Percentiles rank a stretch among this genome's conserved stretches.
phyloP scores from a whole-genome alignment of 805 yeast species.

The Monosporozyma aerobia region DNA sequence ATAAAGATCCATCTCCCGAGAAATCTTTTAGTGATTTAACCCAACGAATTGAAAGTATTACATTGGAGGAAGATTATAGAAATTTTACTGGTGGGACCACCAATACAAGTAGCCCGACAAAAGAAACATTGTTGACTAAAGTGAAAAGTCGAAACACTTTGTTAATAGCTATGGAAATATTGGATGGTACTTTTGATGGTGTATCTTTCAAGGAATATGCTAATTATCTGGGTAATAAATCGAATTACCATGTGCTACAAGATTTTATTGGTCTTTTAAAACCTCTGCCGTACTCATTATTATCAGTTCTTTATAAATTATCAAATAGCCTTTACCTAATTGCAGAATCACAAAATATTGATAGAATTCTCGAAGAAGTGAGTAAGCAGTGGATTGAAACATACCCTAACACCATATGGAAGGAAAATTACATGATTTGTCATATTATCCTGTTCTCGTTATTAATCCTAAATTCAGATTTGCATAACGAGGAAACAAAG shows the following conservation, averaged over 20 bases:
- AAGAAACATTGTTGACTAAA: not conserved
- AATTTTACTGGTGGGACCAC: not conserved
- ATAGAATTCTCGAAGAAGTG: conserved; percentile 59
- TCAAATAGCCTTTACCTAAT: conserved; percentile 62
- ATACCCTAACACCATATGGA: conserved; percentile 34
- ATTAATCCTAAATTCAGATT: conserved; percentile 65
- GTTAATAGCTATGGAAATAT: conserved; percentile 28
- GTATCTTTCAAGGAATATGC: conserved; percentile 36
- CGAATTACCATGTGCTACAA: conserved; percentile 23
- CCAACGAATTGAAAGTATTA: not conserved
- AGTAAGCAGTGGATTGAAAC: conserved; percentile 51
- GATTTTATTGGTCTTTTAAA: conserved; percentile 33
- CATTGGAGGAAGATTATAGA: not conserved
- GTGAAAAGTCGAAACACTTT: not conserved
- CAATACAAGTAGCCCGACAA: not conserved
- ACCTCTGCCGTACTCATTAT: conserved; percentile 42
- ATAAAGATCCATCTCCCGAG: not conserved
- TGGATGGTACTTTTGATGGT: conserved; percentile 24
- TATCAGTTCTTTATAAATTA: conserved; percentile 47
- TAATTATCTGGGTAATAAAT: conserved; percentile 31
- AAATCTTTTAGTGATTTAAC: not conserved
- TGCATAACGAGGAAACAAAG: conserved; percentile 45
- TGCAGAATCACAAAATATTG: conserved; percentile 79
- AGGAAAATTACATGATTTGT: conserved; percentile 48
- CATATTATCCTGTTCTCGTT: conserved; percentile 67